A percentile compares a stretch with the other conserved stretches of the same genome.
Evolutionary conservation across 2,329 filamentous ascomycete species (phyloP).

Genomic region (Claviceps fusiformis): DNA sequence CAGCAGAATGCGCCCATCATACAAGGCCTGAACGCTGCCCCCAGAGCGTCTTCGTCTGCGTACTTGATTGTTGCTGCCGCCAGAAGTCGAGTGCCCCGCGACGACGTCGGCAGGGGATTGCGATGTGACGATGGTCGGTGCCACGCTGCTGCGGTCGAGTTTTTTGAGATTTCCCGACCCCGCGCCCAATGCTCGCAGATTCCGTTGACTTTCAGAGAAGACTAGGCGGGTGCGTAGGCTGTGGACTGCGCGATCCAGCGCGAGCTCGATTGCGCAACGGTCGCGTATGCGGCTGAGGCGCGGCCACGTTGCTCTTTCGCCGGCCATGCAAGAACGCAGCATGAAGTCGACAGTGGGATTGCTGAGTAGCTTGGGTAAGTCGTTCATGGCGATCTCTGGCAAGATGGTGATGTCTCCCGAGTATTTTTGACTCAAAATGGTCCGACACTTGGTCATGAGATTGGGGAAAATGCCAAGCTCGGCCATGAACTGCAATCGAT

Average conservation of each 20-base stretch:
- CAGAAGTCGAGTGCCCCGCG: not conserved
- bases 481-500: conserved; percentile 66
- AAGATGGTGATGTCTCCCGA: conserved; percentile 92
- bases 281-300: conserved; percentile 76
- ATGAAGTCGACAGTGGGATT: conserved; percentile 86
- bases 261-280: conserved; percentile 77
- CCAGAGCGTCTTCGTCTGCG: conserved; percentile 35
- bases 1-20: conserved; percentile 21
- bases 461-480: conserved; percentile 74
- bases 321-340: conserved; percentile 59
- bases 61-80: conserved; percentile 15
- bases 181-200: conserved; percentile 35
- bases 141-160: conserved; percentile 9
- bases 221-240: conserved; percentile 53
- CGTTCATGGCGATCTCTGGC: conserved; percentile 60
- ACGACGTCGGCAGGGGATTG: not conserved
- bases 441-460: conserved; percentile 61
- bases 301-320: conserved; percentile 84
- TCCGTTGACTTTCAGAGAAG: conserved; percentile 52
- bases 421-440: conserved; percentile 80
- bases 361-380: conserved; percentile 63
- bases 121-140: not conserved
- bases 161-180: conserved; percentile 16
- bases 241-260: conserved; percentile 63
- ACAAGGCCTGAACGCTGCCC: conserved; percentile 30